Percentiles rank a stretch among this genome's conserved stretches.
phyloP scores from a whole-genome alignment of 116 monocot species.

The Thalassia testudinum region DNA sequence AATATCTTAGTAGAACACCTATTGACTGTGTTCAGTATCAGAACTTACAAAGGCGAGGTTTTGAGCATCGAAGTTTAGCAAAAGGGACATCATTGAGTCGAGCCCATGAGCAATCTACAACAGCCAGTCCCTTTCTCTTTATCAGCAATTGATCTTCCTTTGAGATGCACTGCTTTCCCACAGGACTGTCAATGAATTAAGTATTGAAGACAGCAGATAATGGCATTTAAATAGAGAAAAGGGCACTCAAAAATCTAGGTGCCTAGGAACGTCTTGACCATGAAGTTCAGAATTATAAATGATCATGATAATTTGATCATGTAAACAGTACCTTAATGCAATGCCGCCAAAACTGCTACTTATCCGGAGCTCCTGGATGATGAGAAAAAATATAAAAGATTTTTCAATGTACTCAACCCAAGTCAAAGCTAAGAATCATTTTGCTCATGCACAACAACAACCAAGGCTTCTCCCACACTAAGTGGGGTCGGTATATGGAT shows the following conservation, averaged over 20 bases:
- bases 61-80: constrained; percentile 71
- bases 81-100: constrained; percentile 92
- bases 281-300: too few species aligned
- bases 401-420: too few species aligned
- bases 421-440: too few species aligned
- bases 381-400: too few species aligned
- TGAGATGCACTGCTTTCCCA: constrained; percentile 77
- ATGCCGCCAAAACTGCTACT: constrained; percentile 68
- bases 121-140: constrained; percentile 78
- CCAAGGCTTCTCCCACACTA: too few species aligned
- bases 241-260: background rate
- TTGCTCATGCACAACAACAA: too few species aligned
- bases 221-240: too few species aligned
- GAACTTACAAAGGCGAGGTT: constrained; percentile 77
- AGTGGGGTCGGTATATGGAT: too few species aligned
- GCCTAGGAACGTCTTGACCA: background rate
- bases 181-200: constrained; percentile 36
- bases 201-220: background rate
- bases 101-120: constrained; percentile 97
- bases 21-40: too few species aligned
- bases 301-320: too few species aligned
- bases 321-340: constrained; percentile 61
- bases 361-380: constrained; percentile 79
- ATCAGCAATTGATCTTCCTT: constrained; percentile 64
- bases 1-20: too few species aligned